These are phyloP conservation scores for Mitragyna speciosa DNA, from an alignment of 257 asterid genomes.

Conservation along the genomic window DNA sequence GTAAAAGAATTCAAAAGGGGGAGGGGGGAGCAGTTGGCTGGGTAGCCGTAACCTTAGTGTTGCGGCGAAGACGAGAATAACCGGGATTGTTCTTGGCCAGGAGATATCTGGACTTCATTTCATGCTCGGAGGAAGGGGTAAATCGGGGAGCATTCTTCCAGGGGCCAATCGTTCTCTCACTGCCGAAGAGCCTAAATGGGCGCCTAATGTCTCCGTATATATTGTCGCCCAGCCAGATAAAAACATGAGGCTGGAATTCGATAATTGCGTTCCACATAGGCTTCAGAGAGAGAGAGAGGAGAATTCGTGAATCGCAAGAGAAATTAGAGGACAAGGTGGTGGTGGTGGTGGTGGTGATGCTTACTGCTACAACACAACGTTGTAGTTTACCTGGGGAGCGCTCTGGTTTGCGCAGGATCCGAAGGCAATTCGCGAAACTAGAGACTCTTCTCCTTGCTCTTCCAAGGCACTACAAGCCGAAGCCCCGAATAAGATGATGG, in stretches of 20 bases:
- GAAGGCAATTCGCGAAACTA: constrained; percentile 32
- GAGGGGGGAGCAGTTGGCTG: too few species aligned
- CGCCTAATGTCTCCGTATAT: constrained; percentile 34
- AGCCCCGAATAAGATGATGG: neutral
- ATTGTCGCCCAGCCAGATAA: constrained; percentile 39
- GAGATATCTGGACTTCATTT: constrained; percentile 25
- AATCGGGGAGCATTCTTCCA: constrained; percentile 39
- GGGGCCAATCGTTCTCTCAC: constrained; percentile 37
- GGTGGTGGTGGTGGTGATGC: neutral
- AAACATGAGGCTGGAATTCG: constrained; percentile 30
- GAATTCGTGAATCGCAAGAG: too few species aligned
- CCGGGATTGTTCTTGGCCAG: constrained; percentile 26
- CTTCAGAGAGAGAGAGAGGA: neutral
- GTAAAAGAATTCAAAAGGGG: too few species aligned
- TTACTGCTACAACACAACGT: too few species aligned
- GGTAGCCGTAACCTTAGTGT: constrained; percentile 18
- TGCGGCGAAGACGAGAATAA: constrained; percentile 23
- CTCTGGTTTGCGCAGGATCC: constrained; percentile 42
- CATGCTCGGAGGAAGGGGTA: constrained; percentile 25
- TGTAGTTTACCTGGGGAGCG: constrained; percentile 24
- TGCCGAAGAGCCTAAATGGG: constrained; percentile 32
- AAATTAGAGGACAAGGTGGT: neutral
- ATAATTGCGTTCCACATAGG: constrained; percentile 36
- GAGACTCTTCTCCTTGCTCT: neutral
- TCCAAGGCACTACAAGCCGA: neutral